phyloP scores from a whole-genome alignment of 2,329 filamentous ascomycete genomes.

The Aureobasidium lini region DNA sequence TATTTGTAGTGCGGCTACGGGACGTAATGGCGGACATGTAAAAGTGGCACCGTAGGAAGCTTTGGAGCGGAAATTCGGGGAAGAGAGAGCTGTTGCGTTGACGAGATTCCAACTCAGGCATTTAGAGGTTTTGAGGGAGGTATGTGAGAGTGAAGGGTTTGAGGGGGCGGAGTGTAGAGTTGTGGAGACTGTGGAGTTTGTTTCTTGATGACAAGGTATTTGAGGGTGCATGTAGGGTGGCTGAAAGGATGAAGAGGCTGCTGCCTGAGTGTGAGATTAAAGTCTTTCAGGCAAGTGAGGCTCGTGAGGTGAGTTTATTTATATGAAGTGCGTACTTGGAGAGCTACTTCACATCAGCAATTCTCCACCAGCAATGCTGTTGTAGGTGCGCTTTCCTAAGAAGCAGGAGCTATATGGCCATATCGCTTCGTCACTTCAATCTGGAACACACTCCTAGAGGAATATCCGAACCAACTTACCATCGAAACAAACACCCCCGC shows the following conservation, averaged over 20 bases:
- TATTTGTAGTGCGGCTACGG: constrained; percentile 38
- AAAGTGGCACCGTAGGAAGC: constrained; percentile 17
- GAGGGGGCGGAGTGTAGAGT: neutral
- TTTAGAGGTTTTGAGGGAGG: neutral
- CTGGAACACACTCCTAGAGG: neutral
- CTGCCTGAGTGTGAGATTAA: neutral
- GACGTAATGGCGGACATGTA: constrained; percentile 40
- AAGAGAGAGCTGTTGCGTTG: neutral
- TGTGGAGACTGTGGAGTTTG: neutral
- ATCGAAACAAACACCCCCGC: constrained; percentile 25
- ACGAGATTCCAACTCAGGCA: neutral
- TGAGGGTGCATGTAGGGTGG: neutral
- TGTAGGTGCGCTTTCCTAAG: neutral
- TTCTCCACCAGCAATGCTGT: neutral
- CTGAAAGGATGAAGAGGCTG: neutral
- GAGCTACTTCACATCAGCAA: neutral
- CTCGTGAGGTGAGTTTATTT: neutral
- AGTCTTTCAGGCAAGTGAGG: neutral
- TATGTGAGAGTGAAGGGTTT: neutral
- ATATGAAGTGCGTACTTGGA: too few species aligned
- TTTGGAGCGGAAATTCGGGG: neutral
- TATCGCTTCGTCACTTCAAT: neutral
- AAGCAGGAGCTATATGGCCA: neutral
- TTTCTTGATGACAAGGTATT: neutral
- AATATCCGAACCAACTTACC: constrained; percentile 14